Evolutionary conservation across 495 filamentous ascomycete genomes (phyloP).

Genomic region (Cenococcum geophilum): DNA sequence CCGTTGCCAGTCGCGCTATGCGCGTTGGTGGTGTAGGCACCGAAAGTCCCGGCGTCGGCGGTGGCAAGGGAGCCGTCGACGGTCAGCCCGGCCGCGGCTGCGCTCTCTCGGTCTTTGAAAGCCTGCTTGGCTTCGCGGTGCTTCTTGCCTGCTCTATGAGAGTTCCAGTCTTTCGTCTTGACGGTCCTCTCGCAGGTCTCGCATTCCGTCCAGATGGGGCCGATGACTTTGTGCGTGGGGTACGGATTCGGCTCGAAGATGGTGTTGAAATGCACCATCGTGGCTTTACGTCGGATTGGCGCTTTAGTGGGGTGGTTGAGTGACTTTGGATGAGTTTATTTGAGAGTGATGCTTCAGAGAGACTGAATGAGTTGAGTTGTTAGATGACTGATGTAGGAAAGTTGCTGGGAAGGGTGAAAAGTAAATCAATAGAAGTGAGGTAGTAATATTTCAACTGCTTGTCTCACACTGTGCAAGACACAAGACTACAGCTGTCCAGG

Average conservation of each 20-base stretch:
- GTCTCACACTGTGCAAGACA: too few relatives aligned
- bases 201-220: constrained; percentile 16
- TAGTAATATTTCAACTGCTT: too few relatives aligned
- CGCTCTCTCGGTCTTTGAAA: constrained; percentile 11
- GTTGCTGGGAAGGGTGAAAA: too few relatives aligned
- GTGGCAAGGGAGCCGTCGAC: background rate
- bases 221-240: constrained; percentile 6
- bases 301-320: background rate
- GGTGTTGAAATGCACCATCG: constrained; percentile 8
- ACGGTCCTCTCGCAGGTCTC: constrained; percentile 21
- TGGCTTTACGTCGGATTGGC: background rate
- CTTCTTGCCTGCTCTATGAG: constrained; percentile 23
- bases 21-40: background rate
- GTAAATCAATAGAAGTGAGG: too few relatives aligned
- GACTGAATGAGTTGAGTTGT: too few relatives aligned
- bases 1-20: background rate
- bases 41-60: background rate
- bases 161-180: constrained; percentile 26
- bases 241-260: constrained; percentile 22
- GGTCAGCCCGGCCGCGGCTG: background rate
- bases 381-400: too few relatives aligned
- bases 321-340: background rate
- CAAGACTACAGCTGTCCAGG: too few relatives aligned
- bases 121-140: constrained; percentile 20
- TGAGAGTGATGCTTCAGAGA: too few relatives aligned